Conservation (phyloP, 495 filamentous ascomycete genomes). For the Penicillium ochrochloron region DNA sequence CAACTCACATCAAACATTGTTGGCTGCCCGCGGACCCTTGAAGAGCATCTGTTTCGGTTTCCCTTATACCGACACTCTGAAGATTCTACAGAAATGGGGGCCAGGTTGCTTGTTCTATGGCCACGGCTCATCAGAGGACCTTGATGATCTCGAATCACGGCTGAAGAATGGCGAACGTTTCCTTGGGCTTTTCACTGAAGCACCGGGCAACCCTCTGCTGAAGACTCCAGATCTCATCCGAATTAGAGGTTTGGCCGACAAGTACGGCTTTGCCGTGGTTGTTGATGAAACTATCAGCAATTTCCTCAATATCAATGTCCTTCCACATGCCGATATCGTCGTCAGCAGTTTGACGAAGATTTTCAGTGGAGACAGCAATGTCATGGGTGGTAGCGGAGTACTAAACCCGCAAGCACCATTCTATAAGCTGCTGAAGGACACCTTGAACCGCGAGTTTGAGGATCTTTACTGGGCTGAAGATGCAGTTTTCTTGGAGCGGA, state of each 20-base stretch:
- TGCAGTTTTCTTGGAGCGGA: conserved; percentile 90
- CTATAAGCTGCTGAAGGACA: conserved; percentile 69
- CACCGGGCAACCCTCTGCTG: conserved; percentile 89
- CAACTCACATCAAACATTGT: conserved; percentile 74
- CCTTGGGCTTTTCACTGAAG: conserved; percentile 90
- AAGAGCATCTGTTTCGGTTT: conserved; percentile 64
- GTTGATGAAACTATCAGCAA: conserved; percentile 97
- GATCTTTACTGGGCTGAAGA: conserved; percentile 94
- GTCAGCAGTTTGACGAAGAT: conserved; percentile 95
- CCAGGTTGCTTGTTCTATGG: conserved; percentile 93
- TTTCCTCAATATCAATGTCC: conserved; percentile 91
- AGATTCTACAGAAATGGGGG: conserved; percentile 92
- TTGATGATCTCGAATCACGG: conserved; percentile 81
- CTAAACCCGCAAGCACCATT: conserved; percentile 79
- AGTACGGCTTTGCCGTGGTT: conserved; percentile 86
- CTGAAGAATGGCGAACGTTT: conserved; percentile 75
- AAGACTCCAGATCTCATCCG: conserved; percentile 81
- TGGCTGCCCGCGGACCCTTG: conserved; percentile 53
- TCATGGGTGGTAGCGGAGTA: conserved; percentile 91
- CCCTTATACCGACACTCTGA: conserved; percentile 94
- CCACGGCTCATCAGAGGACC: conserved; percentile 75
- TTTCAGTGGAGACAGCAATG: conserved; percentile 96
- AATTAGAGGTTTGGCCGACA: conserved; percentile 78
- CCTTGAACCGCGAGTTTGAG: conserved; percentile 69
- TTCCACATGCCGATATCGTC: conserved; percentile 86